Evolutionary conservation across 176 grass and related monocot species (phyloP).

Genomic region (Saccharum officinarum): DNA sequence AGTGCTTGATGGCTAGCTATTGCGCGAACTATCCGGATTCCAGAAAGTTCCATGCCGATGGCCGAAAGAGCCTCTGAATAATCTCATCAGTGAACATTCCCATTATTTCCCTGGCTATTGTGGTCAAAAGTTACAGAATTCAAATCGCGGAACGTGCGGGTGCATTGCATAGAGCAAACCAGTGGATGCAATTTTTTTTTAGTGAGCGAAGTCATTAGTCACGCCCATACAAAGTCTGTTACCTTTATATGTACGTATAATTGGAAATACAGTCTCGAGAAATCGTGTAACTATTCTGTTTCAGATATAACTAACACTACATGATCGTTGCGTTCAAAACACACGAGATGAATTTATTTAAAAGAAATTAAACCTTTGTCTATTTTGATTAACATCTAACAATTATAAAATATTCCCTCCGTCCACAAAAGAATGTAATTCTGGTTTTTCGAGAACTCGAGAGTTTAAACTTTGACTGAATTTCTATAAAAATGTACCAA

Average conservation of each 20-base stretch:
- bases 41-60: slow-evolving; percentile 26
- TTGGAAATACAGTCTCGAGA: background rate
- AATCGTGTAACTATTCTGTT: background rate
- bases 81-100: background rate
- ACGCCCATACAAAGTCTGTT: background rate
- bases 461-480: too few species aligned
- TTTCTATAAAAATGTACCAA: too few species aligned
- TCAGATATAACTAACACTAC: background rate
- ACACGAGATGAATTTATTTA: too few species aligned
- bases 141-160: background rate
- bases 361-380: background rate
- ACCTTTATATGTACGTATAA: background rate
- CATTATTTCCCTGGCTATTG: too few species aligned
- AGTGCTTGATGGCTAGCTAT: background rate
- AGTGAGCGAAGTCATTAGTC: background rate
- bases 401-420: background rate
- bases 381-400: background rate
- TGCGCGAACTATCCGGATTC: slow-evolving; percentile 38
- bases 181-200: too few species aligned
- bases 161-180: background rate
- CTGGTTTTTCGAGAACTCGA: too few species aligned
- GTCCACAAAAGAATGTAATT: too few species aligned
- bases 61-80: slow-evolving; percentile 24
- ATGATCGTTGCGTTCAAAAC: too few species aligned
- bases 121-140: too few species aligned